phyloP scores from a whole-genome alignment of 2,329 filamentous ascomycete genomes.

The Zasmidium angulare region DNA sequence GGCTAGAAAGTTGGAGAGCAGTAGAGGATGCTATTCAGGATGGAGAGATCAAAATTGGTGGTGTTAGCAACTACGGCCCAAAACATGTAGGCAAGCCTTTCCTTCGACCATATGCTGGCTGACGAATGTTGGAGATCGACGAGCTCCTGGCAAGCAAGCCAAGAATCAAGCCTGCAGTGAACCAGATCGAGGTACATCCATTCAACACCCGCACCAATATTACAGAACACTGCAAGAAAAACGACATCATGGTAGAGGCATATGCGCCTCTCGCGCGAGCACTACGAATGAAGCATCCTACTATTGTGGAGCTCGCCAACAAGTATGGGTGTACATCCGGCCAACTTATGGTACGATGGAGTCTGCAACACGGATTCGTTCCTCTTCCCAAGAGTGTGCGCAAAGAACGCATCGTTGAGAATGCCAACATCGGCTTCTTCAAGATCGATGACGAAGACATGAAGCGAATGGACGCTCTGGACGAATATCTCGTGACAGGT shows the following conservation, averaged over 20 bases:
- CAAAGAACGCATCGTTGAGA: conserved; percentile 63
- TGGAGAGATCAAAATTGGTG: conserved; percentile 69
- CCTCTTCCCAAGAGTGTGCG: conserved; percentile 71
- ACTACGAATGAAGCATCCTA: conserved; percentile 67
- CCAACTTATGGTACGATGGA: conserved; percentile 77
- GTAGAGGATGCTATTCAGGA: conserved; percentile 72
- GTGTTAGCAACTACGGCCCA: conserved; percentile 77
- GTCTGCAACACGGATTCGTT: conserved; percentile 70
- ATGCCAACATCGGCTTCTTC: conserved; percentile 61
- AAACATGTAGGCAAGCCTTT: conserved; percentile 59
- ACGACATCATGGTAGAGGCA: conserved; percentile 72
- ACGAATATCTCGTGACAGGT: conserved; percentile 73
- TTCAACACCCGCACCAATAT: conserved; percentile 75
- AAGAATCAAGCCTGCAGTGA: conserved; percentile 65
- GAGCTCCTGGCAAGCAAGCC: conserved; percentile 66
- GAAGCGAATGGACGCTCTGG: conserved; percentile 61
- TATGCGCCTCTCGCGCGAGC: conserved; percentile 76
- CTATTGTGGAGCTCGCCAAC: conserved; percentile 60
- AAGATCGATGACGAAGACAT: conserved; percentile 65
- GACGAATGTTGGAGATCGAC: conserved; percentile 54
- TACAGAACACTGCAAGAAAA: conserved; percentile 61
- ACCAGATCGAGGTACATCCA: conserved; percentile 80
- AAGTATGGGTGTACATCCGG: conserved; percentile 71
- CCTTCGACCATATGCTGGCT: background rate
- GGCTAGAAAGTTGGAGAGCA: conserved; percentile 72